phyloP scores from a whole-genome alignment of 306 rosid species.

The Pachyrhizus erosus region DNA sequence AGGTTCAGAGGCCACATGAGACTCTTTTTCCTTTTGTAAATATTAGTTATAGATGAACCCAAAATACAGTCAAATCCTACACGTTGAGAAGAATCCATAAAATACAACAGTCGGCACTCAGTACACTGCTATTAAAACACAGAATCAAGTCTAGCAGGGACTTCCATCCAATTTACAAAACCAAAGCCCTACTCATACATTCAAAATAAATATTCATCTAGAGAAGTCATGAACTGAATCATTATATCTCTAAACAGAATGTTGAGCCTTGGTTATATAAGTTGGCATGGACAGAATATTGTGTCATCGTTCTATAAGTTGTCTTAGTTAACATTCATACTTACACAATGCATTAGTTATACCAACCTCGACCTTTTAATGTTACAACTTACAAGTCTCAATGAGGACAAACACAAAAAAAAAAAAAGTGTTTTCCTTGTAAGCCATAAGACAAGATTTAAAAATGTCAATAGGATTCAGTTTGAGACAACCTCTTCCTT shows the following conservation, averaged over 20 bases:
- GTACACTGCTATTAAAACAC: not conserved
- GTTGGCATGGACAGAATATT: not conserved
- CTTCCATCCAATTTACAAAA: not conserved
- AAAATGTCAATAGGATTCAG: conserved; percentile 25
- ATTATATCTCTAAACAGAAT: not conserved
- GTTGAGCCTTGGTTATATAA: too few relatives aligned
- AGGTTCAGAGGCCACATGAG: too few relatives aligned
- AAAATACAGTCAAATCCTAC: not conserved
- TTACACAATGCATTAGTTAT: conserved; percentile 18
- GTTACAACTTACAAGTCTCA: conserved; percentile 36
- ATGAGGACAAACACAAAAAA: not conserved
- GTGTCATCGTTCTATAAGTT: not conserved
- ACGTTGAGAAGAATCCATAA: not conserved
- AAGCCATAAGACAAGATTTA: not conserved
- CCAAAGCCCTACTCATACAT: not conserved
- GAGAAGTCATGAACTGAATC: conserved; percentile 15
- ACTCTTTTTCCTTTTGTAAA: too few relatives aligned
- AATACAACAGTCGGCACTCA: not conserved
- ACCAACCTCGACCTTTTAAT: not conserved
- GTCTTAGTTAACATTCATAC: not conserved
- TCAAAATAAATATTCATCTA: not conserved
- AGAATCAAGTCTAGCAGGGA: conserved; percentile 21
- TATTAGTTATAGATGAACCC: not conserved
- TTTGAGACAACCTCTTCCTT: conserved; percentile 30
- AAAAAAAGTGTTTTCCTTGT: not conserved